Base-by-base conservation (phyloP, 2,329 filamentous ascomycete species). In the Diaporthe australafricana region DNA sequence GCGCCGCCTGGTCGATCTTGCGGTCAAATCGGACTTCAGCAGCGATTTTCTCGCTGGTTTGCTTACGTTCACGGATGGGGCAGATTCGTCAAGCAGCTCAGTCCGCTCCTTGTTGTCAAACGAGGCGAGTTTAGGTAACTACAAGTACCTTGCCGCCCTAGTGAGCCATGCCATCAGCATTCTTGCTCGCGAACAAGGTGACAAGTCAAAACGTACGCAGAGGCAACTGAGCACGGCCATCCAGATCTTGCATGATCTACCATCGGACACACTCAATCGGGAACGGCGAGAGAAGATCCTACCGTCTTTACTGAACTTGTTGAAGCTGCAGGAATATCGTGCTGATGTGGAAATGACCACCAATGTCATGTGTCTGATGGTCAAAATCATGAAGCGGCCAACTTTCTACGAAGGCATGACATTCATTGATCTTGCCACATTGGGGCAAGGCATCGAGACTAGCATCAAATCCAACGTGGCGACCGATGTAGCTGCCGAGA, bases 381-480 rank as follows among this genome's bases (percentile, higher is more conserved):
- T 83, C 3, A 89, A 87, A 75, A 78, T 89, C 30, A 87, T 88
- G 83, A 77, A 79, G 6, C 82, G 83, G n/a, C 83, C 87, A 0
- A 88, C 86, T 0, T 87, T 87, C 70, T 87, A 89, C 74, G 80
- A 86, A 52, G 80, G 80, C 76, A 84, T 88, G 80, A 76, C 72
- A 1, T 89, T 83, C 65, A 74, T 78, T 17, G 77, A 83, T 22
- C 71, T 85, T 7, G 77, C 81, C 12, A 69, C 74, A 5, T 65
- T 84, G 22, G 82, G 79, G 8, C 71, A 78, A 60, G 35, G 68
- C 5, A 68, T 76, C 8, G 32, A 70, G 11, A n/a, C 27, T 11
- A 52, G 38, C 56, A 32, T 73, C 32, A 60, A 72, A 27, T 48
- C 50, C 27, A 27, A 32, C 7, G 14, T 17, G 5, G 8, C 25